A percentile compares a stretch with the other conserved stretches of the same genome.
These are phyloP conservation scores for Trichophyton equinum DNA, from an alignment of 2,329 filamentous ascomycete genomes.

Conservation along the genomic window DNA sequence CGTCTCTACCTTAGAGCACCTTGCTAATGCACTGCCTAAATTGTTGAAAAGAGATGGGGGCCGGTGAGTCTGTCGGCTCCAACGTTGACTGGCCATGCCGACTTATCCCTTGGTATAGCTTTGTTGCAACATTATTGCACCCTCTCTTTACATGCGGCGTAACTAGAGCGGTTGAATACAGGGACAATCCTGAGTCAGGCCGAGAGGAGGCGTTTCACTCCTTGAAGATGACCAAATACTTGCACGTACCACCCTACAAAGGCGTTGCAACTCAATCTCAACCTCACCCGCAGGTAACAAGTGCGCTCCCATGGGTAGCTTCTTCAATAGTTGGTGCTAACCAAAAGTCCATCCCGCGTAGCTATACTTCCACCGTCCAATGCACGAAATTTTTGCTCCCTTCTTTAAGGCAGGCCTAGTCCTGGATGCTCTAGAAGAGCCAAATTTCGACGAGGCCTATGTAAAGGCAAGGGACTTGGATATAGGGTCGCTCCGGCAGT, in stretches of 20 bases:
- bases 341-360: conserved; percentile 10
- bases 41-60: conserved; percentile 30
- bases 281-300: conserved; percentile 22
- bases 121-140: conserved; percentile 38
- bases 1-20: conserved; percentile 31
- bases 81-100: neutral
- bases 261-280: conserved; percentile 29
- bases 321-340: neutral
- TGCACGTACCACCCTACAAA: conserved; percentile 30
- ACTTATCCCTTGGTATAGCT: conserved; percentile 20
- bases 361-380: conserved; percentile 35
- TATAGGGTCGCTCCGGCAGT: conserved; percentile 8
- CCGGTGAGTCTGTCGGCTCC: conserved; percentile 24
- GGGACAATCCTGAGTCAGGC: conserved; percentile 26
- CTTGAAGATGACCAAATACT: conserved; percentile 32
- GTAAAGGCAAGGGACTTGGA: conserved; percentile 4
- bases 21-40: conserved; percentile 31
- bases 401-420: conserved; percentile 35
- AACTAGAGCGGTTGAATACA: conserved; percentile 30
- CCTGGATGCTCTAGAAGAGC: conserved; percentile 38
- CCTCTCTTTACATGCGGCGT: conserved; percentile 39
- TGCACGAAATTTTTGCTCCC: conserved; percentile 33
- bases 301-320: conserved; percentile 9
- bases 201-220: conserved; percentile 25
- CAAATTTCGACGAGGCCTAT: conserved; percentile 30